These are phyloP conservation scores for Phaeosphaeriaceae sp. DNA, from an alignment of 2,329 filamentous ascomycete genomes.

Conservation along the genomic window DNA sequence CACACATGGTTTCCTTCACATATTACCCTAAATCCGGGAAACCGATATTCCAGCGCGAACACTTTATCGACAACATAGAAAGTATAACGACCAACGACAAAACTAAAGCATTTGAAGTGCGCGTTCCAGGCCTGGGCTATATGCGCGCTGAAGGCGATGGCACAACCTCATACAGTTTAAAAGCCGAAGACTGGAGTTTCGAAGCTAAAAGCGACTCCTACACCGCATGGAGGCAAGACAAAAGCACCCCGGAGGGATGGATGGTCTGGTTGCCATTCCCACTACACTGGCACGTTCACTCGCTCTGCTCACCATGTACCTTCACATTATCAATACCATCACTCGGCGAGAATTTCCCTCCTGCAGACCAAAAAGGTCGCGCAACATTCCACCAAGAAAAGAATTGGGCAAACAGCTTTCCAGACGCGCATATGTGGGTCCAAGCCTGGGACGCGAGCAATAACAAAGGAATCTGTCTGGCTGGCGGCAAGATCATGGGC, in stretches of 20 bases:
- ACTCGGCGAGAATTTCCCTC: constrained; percentile 24
- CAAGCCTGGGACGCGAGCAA: constrained; percentile 33
- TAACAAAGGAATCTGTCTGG: constrained; percentile 37
- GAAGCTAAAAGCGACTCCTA: constrained; percentile 48
- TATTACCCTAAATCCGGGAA: constrained; percentile 51
- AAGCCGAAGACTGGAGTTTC: constrained; percentile 47
- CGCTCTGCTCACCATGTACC: constrained; percentile 50
- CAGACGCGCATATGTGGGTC: constrained; percentile 50
- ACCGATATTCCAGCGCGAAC: constrained; percentile 50
- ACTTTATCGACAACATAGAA: constrained; percentile 52
- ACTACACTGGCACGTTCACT: constrained; percentile 61
- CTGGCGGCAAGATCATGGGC: constrained; percentile 44
- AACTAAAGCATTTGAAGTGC: constrained; percentile 50
- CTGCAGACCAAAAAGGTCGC: constrained; percentile 36
- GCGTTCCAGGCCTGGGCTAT: constrained; percentile 49
- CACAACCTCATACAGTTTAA: constrained; percentile 46
- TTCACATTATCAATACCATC: constrained; percentile 50
- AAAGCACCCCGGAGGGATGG: constrained; percentile 53
- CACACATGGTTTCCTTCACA: constrained; percentile 58
- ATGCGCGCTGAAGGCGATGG: constrained; percentile 46
- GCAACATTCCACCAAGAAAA: constrained; percentile 59
- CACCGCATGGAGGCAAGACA: constrained; percentile 48
- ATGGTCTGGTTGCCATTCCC: constrained; percentile 57
- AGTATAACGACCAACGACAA: constrained; percentile 34
- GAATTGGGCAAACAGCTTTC: constrained; percentile 59